A percentile compares a stretch with the other conserved stretches of the same genome.
Conservation (phyloP, 306 rosid genomes). For the Gastrolobium bilobum region DNA sequence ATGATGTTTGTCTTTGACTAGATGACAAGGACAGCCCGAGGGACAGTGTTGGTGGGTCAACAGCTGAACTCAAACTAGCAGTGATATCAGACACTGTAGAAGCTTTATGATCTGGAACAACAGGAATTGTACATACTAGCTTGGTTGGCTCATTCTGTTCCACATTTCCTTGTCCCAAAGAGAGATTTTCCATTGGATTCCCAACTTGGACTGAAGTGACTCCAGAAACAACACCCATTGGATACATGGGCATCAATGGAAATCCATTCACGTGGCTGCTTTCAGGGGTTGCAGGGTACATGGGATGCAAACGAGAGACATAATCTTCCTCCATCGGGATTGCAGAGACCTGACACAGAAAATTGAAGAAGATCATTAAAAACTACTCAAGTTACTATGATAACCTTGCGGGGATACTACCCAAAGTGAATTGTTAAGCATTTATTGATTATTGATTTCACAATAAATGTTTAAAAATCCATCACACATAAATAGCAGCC, state of each 20-base stretch:
- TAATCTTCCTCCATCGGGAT: constrained; percentile 70
- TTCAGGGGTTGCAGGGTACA: constrained; percentile 56
- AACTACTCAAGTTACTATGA: neutral
- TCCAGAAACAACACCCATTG: constrained; percentile 51
- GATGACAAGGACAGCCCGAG: constrained; percentile 73
- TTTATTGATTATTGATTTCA: neutral
- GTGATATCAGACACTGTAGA: constrained; percentile 44
- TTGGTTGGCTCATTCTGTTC: constrained; percentile 45
- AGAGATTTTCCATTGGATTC: constrained; percentile 59
- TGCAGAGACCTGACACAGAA: constrained; percentile 63
- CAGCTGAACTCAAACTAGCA: constrained; percentile 48
- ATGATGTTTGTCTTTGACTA: constrained; percentile 54
- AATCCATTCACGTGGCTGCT: constrained; percentile 53
- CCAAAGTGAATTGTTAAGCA: neutral
- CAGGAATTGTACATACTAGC: constrained; percentile 49
- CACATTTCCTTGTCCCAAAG: constrained; percentile 53
- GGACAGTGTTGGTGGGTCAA: constrained; percentile 61
- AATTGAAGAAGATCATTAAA: constrained; percentile 6
- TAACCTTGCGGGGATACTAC: neutral
- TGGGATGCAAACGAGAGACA: constrained; percentile 53
- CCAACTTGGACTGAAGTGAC: constrained; percentile 50
- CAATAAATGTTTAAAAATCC: neutral
- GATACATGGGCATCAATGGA: constrained; percentile 54
- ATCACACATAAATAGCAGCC: neutral
- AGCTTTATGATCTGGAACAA: constrained; percentile 49